Conservation (phyloP, 2,329 filamentous ascomycete genomes). For the Neoascochyta sp. region DNA sequence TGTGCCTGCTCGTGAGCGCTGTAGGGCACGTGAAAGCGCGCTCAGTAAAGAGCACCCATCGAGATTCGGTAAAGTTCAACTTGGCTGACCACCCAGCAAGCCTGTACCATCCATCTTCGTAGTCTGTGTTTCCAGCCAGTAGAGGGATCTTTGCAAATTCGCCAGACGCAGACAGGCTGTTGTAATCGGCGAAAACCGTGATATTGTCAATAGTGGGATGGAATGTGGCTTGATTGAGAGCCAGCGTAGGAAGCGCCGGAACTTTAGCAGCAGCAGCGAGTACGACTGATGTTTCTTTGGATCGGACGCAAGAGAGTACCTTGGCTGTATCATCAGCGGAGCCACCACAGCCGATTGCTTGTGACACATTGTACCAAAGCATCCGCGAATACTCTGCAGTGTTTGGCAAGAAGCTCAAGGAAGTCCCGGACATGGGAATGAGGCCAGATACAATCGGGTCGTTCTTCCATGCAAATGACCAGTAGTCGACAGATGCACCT, state of each 20-base stretch:
- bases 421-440: slow-evolving; percentile 49
- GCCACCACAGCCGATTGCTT: slow-evolving; percentile 36
- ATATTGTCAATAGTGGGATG: slow-evolving; percentile 30
- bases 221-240: slow-evolving; percentile 25
- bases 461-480: slow-evolving; percentile 46
- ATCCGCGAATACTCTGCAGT: slow-evolving; percentile 22
- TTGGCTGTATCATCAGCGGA: slow-evolving; percentile 14
- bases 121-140: slow-evolving; percentile 22
- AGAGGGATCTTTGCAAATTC: slow-evolving; percentile 24
- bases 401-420: slow-evolving; percentile 29
- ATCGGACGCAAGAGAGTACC: slow-evolving; percentile 39
- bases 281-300: slow-evolving; percentile 17
- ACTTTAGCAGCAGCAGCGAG: slow-evolving; percentile 27
- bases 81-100: slow-evolving; percentile 20
- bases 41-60: slow-evolving; percentile 24
- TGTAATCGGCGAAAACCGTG: slow-evolving; percentile 29
- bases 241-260: slow-evolving; percentile 24
- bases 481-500: slow-evolving; percentile 46
- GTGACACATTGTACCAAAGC: slow-evolving; percentile 38
- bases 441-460: slow-evolving; percentile 51
- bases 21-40: slow-evolving; percentile 25
- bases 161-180: slow-evolving; percentile 17
- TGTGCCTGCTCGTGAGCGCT: slow-evolving; percentile 13
- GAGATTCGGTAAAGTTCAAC: slow-evolving; percentile 18
- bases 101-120: slow-evolving; percentile 28